phyloP scores from a whole-genome alignment of 345 rosid genomes.

The Toxicodendron radicans region DNA sequence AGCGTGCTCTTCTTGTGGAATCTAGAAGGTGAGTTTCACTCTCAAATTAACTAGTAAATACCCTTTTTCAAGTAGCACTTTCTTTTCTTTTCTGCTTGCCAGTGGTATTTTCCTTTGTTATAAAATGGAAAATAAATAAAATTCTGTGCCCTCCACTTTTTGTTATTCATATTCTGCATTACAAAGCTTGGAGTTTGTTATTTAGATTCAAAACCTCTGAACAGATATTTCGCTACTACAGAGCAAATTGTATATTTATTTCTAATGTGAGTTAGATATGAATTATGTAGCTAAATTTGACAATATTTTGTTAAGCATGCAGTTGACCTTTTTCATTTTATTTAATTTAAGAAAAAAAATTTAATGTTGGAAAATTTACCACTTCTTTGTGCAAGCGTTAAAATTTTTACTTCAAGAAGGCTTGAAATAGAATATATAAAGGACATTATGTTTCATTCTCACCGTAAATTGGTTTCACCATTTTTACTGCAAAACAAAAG shows the following conservation, averaged over 20 bases:
- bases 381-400: background rate
- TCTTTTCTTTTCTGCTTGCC: background rate
- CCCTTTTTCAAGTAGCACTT: background rate
- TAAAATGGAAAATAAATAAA: background rate
- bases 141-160: background rate
- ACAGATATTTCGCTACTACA: too few species aligned
- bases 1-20: conserved; percentile 79
- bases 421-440: background rate
- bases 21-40: conserved; percentile 62
- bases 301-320: background rate
- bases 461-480: background rate
- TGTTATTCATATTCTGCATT: background rate
- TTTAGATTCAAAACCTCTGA: background rate
- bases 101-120: background rate
- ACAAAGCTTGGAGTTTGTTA: background rate
- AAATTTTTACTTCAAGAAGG: background rate
- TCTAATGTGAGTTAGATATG: background rate
- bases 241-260: background rate
- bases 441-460: background rate
- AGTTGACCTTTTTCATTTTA: background rate
- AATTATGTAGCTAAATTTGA: background rate
- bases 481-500: background rate
- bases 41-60: background rate
- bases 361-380: background rate
- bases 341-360: background rate